Evolutionary conservation across 805 yeast genomes (phyloP).

Genomic region (Starmerella ratchasimensis): DNA sequence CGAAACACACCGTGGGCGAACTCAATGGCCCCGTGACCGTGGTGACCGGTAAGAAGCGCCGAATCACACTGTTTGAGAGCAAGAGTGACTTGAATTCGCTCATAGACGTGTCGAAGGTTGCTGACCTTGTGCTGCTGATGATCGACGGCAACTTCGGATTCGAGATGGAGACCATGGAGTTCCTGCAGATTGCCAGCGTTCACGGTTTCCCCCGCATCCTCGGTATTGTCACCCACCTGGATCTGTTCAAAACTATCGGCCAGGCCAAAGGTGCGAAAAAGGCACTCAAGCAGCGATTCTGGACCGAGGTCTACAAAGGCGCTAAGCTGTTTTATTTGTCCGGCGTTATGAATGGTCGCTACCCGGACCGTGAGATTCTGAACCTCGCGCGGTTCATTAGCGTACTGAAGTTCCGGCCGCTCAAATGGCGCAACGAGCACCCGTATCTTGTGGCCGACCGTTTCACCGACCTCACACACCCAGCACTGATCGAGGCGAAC

Average conservation of each 20-base stretch:
- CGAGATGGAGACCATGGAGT: slow-evolving; percentile 99
- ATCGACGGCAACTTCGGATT: slow-evolving; percentile 96
- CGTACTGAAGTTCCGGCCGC: slow-evolving; percentile 97
- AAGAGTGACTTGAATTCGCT: slow-evolving; percentile 84
- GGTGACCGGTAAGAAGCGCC: slow-evolving; percentile 85
- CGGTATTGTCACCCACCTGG: slow-evolving; percentile 92
- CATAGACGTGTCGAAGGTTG: slow-evolving; percentile 92
- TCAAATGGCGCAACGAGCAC: slow-evolving; percentile 98
- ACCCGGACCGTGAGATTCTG: slow-evolving; percentile 91
- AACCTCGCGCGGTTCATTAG: slow-evolving; percentile 84
- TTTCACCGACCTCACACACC: slow-evolving; percentile 87
- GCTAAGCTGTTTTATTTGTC: slow-evolving; percentile 89
- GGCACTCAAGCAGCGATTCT: slow-evolving; percentile 79
- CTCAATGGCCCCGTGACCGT: slow-evolving; percentile 94
- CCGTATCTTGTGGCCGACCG: slow-evolving; percentile 87
- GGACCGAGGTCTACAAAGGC: slow-evolving; percentile 99
- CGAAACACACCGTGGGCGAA: slow-evolving; percentile 75
- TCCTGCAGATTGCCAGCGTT: slow-evolving; percentile 86
- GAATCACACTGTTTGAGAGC: slow-evolving; percentile 87
- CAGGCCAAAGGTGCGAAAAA: slow-evolving; percentile 86
- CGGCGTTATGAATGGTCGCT: slow-evolving; percentile 93
- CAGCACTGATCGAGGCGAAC: slow-evolving; percentile 60
- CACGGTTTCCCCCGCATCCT: slow-evolving; percentile 98
- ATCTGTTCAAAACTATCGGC: slow-evolving; percentile 76
- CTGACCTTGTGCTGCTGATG: slow-evolving; percentile 77